Percentiles rank a stretch among this genome's conserved stretches.
Conservation (phyloP, 2,329 filamentous ascomycete genomes). For the Didymella pomorum region DNA sequence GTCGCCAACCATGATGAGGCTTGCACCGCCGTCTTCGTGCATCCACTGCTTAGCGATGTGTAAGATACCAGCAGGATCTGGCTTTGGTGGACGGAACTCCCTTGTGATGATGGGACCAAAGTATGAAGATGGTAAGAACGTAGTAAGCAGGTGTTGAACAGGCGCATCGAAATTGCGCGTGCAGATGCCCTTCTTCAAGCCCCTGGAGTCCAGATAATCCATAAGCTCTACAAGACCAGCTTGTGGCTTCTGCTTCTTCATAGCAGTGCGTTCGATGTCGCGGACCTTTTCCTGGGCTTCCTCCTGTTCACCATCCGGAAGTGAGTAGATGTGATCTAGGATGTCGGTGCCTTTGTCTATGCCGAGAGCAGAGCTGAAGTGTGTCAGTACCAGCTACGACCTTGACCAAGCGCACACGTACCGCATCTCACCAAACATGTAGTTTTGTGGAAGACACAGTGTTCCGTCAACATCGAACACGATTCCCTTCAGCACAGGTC, state of each 20-base stretch:
- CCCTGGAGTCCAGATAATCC: slow-evolving; percentile 75
- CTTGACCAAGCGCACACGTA: slow-evolving; percentile 35
- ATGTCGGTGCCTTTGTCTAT: slow-evolving; percentile 83
- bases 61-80: slow-evolving; percentile 84
- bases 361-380: slow-evolving; percentile 62
- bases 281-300: slow-evolving; percentile 77
- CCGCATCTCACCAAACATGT: slow-evolving; percentile 95
- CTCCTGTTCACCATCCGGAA: slow-evolving; percentile 69
- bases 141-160: slow-evolving; percentile 75
- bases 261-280: slow-evolving; percentile 79
- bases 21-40: slow-evolving; percentile 53
- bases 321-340: slow-evolving; percentile 81
- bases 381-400: slow-evolving; percentile 1
- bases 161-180: slow-evolving; percentile 89
- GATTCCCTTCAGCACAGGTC: slow-evolving; percentile 63
- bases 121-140: slow-evolving; percentile 71
- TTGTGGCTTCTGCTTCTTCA: slow-evolving; percentile 81
- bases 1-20: slow-evolving; percentile 63
- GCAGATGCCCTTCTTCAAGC: slow-evolving; percentile 82
- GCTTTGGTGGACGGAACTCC: slow-evolving; percentile 84
- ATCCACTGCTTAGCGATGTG: slow-evolving; percentile 83
- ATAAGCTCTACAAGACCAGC: slow-evolving; percentile 81
- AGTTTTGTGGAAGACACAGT: slow-evolving; percentile 87
- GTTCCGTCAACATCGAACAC: slow-evolving; percentile 97
- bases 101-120: slow-evolving; percentile 86